A percentile compares a stretch with the other conserved stretches of the same genome.
Evolutionary conservation across 495 filamentous ascomycete species (phyloP).

Genomic region (Xylaria longipes): DNA sequence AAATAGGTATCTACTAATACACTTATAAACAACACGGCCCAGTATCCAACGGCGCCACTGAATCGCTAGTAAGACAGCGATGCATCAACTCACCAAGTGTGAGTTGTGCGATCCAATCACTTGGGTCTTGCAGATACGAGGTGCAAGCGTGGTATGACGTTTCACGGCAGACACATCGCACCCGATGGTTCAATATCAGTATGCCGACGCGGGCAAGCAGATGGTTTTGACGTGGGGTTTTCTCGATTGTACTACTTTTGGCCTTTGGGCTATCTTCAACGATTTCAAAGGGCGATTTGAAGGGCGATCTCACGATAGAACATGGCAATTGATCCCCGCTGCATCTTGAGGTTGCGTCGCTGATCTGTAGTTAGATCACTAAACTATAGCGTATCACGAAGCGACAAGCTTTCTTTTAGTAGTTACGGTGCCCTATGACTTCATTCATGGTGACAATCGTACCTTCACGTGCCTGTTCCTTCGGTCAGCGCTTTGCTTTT

Average conservation of each 20-base stretch:
- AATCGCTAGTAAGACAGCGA: neutral
- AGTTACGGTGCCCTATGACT: slow-evolving; percentile 7
- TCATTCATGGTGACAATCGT: neutral
- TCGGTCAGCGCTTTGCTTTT: neutral
- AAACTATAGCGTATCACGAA: neutral
- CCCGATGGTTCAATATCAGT: neutral
- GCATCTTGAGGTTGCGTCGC: slow-evolving; percentile 12
- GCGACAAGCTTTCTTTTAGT: neutral
- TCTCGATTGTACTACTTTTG: neutral
- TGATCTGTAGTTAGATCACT: neutral
- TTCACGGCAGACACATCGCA: neutral
- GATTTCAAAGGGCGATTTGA: neutral
- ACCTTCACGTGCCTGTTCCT: neutral
- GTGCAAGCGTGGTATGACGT: slow-evolving; percentile 24
- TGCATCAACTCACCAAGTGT: neutral
- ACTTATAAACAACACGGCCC: neutral
- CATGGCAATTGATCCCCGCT: slow-evolving; percentile 13
- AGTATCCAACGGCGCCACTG: neutral
- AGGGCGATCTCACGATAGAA: neutral
- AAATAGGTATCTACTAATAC: neutral
- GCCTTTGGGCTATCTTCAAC: neutral
- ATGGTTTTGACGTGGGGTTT: neutral
- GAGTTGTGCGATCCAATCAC: slow-evolving; percentile 1
- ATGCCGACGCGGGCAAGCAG: neutral
- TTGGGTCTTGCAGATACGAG: slow-evolving; percentile 18